phyloP scores from a whole-genome alignment of 2,329 filamentous ascomycete genomes.

The Cladosporium austrohemisphaericum region DNA sequence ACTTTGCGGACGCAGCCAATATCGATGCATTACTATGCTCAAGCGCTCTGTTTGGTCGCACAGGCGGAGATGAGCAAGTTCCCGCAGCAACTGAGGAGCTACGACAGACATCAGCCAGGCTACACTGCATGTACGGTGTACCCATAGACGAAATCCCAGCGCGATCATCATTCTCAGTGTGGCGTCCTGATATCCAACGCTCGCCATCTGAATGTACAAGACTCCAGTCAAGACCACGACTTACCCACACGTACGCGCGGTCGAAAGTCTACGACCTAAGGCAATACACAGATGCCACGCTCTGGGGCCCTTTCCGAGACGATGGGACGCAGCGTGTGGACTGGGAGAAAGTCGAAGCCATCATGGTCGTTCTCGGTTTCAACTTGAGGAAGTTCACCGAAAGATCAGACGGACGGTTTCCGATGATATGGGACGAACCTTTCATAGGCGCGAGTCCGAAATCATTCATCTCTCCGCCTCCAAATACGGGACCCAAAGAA shows the following conservation, averaged over 20 bases:
- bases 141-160: conserved; percentile 43
- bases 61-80: conserved; percentile 40
- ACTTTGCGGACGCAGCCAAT: conserved; percentile 48
- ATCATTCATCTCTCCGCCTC: conserved; percentile 20
- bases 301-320: conserved; percentile 69
- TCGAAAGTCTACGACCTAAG: conserved; percentile 71
- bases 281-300: conserved; percentile 57
- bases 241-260: conserved; percentile 54
- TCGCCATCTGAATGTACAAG: conserved; percentile 25
- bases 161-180: conserved; percentile 26
- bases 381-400: conserved; percentile 54
- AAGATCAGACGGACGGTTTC: conserved; percentile 45
- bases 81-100: conserved; percentile 40
- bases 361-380: conserved; percentile 64
- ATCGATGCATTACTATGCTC: conserved; percentile 59
- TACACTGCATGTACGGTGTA: conserved; percentile 65
- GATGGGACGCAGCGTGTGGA: conserved; percentile 63
- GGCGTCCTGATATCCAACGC: conserved; percentile 20
- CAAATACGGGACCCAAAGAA: conserved; percentile 17
- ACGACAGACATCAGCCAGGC: conserved; percentile 64
- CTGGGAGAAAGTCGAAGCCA: conserved; percentile 76
- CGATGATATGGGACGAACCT: conserved; percentile 52
- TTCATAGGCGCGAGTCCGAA: conserved; percentile 55
- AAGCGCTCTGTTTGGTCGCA: conserved; percentile 61
- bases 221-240: conserved; percentile 14